A percentile compares a stretch with the other conserved stretches of the same genome.
Conservation (phyloP, 495 filamentous ascomycete species). For the Aspergillus cavernicola region DNA sequence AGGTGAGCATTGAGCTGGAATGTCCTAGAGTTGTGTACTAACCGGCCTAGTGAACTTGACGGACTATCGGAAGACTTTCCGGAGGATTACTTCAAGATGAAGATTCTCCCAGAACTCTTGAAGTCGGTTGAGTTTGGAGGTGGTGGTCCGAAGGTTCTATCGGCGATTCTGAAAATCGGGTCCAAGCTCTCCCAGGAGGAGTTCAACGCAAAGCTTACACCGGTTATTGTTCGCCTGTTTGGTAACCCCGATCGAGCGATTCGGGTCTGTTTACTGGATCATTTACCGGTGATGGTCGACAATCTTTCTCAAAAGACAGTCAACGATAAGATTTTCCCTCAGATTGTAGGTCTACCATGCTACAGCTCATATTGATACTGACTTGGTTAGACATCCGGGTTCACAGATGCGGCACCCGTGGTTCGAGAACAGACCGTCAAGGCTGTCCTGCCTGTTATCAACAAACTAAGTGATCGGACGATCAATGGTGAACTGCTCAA, state of each 20-base stretch:
- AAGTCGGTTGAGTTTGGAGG: conserved; percentile 98
- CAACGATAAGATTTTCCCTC: conserved; percentile 94
- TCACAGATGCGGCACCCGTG: conserved; percentile 84
- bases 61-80: conserved; percentile 88
- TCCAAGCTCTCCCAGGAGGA: conserved; percentile 83
- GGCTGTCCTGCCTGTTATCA: conserved; percentile 77
- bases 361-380: conserved; percentile 9
- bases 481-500: conserved; percentile 91
- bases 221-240: conserved; percentile 84
- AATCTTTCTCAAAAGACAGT: conserved; percentile 84
- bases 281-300: conserved; percentile 86
- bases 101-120: conserved; percentile 89
- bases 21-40: conserved; percentile 2
- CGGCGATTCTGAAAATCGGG: conserved; percentile 83
- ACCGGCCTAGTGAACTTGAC: conserved; percentile 66
- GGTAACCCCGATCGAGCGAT: conserved; percentile 88
- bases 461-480: conserved; percentile 85
- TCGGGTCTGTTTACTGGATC: conserved; percentile 87
- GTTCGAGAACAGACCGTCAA: conserved; percentile 96
- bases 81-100: conserved; percentile 96
- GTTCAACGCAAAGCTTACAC: conserved; percentile 78
- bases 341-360: conserved; percentile 58
- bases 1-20: conserved; percentile 50
- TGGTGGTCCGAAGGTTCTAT: conserved; percentile 87
- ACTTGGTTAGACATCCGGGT: conserved; percentile 68